Base-by-base conservation (phyloP, 108 stramenopile species). In the Conticribra guillardii region DNA sequence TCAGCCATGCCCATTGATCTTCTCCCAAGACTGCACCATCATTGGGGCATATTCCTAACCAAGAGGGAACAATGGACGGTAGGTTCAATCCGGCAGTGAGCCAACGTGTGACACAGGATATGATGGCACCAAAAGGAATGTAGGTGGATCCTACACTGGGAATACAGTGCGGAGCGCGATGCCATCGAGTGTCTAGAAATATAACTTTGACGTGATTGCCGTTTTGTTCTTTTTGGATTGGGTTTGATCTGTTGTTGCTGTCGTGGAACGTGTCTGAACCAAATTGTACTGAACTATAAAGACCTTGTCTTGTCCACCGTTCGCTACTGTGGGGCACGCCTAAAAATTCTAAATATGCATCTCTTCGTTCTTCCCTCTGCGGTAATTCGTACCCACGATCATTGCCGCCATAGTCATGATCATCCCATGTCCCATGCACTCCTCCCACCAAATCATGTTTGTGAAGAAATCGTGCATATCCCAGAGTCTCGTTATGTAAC, bases 341-440 rank as follows among this genome's bases (percentile, higher is more conserved):
- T 51, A 93, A 63, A 83, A 94, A 96, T 15, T 92, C 70, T 61
- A 88, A 81, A 72, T 82, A 97, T n/a, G 69, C 45, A 18, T 77
- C 54, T 49, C 76, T 78, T 23, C 92, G 73, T 26, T 70, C 81
- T 22, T 66, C 52, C 45, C 81, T 84, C 5, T 86, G 57, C 1
- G 69, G 74, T 68, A 93, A 72, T 21, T 86, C 71, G 15, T 55
- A 60, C 1, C 94, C 96, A 45, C 78, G 79, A 79, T 97, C 94
- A 75, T 97, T 97, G 2, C 78, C 91, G 26, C 96, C 96, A 64
- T 90, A 97, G 54, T 97, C 96, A 69, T 97, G 96, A 83, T 97
- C 96, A 67, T 97, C 96, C 86, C 84, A 94, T 0, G 76, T 84
- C 8, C 92, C 93, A 64, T 82, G 79, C n/a, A 87, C 67, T 4